Evolutionary conservation across 306 rosid genomes (phyloP).

Genomic region (Vigna nakashimae): DNA sequence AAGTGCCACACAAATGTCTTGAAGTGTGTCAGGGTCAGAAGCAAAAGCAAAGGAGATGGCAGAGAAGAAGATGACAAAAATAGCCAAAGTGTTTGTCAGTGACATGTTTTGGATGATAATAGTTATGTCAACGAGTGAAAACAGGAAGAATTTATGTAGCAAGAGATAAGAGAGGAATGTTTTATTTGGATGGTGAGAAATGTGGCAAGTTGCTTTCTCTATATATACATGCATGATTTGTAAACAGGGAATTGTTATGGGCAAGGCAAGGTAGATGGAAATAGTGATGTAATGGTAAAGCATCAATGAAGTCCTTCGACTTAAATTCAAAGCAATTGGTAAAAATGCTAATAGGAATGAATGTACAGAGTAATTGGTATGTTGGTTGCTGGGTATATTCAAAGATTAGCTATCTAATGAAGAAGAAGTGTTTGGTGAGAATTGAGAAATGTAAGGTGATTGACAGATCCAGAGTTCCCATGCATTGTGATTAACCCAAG

Average conservation of each 20-base stretch:
- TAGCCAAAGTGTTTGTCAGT: conserved; percentile 32
- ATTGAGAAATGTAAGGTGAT: conserved; percentile 25
- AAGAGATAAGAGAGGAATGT: conserved; percentile 21
- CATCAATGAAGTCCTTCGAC: conserved; percentile 44
- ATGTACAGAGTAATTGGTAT: conserved; percentile 32
- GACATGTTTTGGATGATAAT: conserved; percentile 43
- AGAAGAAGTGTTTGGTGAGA: conserved; percentile 47
- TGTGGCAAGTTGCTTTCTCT: conserved; percentile 20
- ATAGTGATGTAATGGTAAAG: conserved; percentile 47
- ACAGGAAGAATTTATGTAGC: conserved; percentile 3
- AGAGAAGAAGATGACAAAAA: conserved; percentile 40
- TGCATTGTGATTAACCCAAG: conserved; percentile 4
- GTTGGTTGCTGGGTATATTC: neutral
- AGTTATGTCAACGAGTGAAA: conserved; percentile 3
- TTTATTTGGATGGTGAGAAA: conserved; percentile 39
- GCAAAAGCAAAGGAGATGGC: conserved; percentile 45
- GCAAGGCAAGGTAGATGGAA: conserved; percentile 17
- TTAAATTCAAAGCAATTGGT: conserved; percentile 58
- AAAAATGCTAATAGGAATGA: neutral
- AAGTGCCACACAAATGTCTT: conserved; percentile 65
- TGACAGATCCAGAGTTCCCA: conserved; percentile 17
- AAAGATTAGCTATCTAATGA: conserved; percentile 2
- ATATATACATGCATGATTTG: conserved; percentile 39
- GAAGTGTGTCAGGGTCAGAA: conserved; percentile 62
- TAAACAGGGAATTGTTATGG: neutral